phyloP scores from a whole-genome alignment of 2,329 filamentous ascomycete species.

The Cercospora nicotianae region DNA sequence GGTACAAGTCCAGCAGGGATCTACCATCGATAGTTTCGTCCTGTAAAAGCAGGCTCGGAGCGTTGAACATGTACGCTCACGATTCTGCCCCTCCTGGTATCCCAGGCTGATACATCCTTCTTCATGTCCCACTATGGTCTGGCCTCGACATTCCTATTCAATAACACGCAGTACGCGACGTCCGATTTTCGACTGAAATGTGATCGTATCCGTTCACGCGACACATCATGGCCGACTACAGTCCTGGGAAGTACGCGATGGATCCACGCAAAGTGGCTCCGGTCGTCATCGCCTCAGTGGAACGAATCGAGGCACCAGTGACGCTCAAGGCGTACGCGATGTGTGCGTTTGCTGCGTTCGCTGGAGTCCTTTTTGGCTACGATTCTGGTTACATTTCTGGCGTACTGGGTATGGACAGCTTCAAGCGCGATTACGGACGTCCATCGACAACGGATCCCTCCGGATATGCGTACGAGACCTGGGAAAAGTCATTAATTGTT shows the following conservation, averaged over 20 bases:
- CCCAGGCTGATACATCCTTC: neutral
- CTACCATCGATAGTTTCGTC: constrained; percentile 4
- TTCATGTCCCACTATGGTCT: constrained; percentile 1
- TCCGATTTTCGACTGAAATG: neutral
- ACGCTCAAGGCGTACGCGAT: constrained; percentile 56
- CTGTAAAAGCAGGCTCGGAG: constrained; percentile 3
- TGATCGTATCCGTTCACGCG: neutral
- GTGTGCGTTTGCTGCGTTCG: constrained; percentile 62
- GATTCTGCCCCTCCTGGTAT: neutral
- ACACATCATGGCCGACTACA: constrained; percentile 7
- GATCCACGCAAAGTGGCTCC: constrained; percentile 3
- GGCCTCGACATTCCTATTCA: neutral
- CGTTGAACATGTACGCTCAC: constrained; percentile 4
- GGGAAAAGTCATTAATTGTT: constrained; percentile 61
- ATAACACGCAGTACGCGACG: neutral
- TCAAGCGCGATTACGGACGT: constrained; percentile 43
- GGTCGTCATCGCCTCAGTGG: neutral
- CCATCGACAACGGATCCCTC: constrained; percentile 20
- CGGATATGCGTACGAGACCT: constrained; percentile 35
- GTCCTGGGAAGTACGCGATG: neutral
- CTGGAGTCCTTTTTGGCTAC: constrained; percentile 62
- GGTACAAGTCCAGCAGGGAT: constrained; percentile 14
- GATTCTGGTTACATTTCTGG: constrained; percentile 59
- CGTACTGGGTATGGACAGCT: constrained; percentile 53
- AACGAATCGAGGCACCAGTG: constrained; percentile 40